Evolutionary conservation across 1,284 basidiomycete species (phyloP), one percentile per base, ranked within the genome.

Genomic region (Ustilago esculenta): DNA sequence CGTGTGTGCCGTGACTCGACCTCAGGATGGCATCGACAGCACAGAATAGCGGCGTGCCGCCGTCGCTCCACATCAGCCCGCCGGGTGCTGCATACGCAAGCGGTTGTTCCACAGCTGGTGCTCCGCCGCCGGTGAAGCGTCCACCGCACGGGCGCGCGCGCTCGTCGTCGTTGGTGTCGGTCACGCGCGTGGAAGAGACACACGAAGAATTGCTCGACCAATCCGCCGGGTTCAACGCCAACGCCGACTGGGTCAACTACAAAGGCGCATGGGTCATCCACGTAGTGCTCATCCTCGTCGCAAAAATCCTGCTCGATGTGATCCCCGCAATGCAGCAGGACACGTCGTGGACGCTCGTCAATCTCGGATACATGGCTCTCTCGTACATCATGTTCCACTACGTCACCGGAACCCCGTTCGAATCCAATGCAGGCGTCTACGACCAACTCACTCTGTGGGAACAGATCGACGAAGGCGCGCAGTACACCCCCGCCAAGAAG

Each of bases 331-430:
- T 98, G 88, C 89, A 89, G 11, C 92, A 93, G 81, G 90, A 98
- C 84, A 86, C 94, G 36, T 93, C 92, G 81, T 99, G 95, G 95
- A 96, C 95, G 9, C 85, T 94, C 25, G 92, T 94, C 71, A 97
- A 97, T 81, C 84, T 98, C 44, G 84, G 91, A 57, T 99, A 99
- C 84, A 91, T 94, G 75, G 87, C 89, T 35, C 94, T 95, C 23
- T 92, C 94, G 12, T 98, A 95, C 84, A 85, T 98, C 71, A 96
- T 99, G 92, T 99, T 99, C 85, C 95, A 99, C 83, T 93, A 92
- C 85, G 93, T 96, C 52, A 97, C 93, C 11, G 95, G 95, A 43
- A 92, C 96, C 29, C 95, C 96, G 3, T 98, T 98, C 82, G 91
- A 95, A 60, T 49, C 79, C 86, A 93, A 82, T 72, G 90, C 90